Evolutionary conservation across 768 basidiomycete genomes (phyloP).

Genomic region (Clavulina sp.): DNA sequence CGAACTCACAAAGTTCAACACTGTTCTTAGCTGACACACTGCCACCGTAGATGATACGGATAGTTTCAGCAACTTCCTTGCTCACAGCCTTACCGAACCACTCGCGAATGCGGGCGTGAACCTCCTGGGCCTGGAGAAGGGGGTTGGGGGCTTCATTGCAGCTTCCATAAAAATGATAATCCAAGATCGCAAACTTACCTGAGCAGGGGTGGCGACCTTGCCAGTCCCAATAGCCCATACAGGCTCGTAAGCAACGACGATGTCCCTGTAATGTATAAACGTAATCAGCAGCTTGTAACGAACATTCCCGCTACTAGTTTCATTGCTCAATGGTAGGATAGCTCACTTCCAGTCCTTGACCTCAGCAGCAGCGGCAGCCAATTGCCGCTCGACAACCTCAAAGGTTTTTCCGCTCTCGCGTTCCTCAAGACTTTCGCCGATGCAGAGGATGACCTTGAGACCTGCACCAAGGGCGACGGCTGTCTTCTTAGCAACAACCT

Average conservation of each 20-base stretch:
- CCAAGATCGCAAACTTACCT: conserved; percentile 11
- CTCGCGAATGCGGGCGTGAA: conserved; percentile 65
- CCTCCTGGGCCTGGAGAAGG: conserved; percentile 64
- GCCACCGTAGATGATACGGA: conserved; percentile 90
- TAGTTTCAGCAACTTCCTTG: conserved; percentile 44
- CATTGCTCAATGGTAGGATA: not conserved
- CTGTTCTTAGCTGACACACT: conserved; percentile 82
- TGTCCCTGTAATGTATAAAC: conserved; percentile 31
- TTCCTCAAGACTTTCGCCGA: conserved; percentile 84
- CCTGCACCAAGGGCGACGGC: conserved; percentile 58
- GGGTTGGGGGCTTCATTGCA: not conserved
- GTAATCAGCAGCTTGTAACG: no score
- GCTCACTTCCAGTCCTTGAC: conserved; percentile 71
- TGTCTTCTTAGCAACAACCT: conserved; percentile 70
- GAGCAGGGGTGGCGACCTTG: conserved; percentile 73
- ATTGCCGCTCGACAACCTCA: conserved; percentile 64
- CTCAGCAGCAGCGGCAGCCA: conserved; percentile 51
- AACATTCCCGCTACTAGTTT: no score
- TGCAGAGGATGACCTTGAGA: conserved; percentile 83
- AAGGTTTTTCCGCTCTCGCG: conserved; percentile 66
- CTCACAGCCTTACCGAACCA: conserved; percentile 56
- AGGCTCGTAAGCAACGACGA: conserved; percentile 93
- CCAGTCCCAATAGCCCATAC: conserved; percentile 99
- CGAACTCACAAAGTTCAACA: conserved; percentile 59
- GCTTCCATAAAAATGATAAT: not conserved